A percentile compares a stretch with the other conserved stretches of the same genome.
Evolutionary conservation across 352 stramenopile species (phyloP).

Genomic region (Pythium phragmitis): DNA sequence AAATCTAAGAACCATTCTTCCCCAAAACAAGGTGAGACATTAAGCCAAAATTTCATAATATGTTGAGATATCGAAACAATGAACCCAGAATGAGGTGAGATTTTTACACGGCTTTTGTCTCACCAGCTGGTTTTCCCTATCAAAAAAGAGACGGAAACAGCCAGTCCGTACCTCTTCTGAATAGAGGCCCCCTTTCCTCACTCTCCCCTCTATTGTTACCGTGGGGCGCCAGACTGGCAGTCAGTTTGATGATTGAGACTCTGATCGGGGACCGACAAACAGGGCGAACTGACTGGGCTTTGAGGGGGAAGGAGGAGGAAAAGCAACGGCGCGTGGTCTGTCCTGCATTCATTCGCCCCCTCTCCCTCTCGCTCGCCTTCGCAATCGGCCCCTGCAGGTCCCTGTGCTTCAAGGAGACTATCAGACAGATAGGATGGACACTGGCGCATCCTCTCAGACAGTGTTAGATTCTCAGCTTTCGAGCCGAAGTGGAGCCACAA

Average conservation of each 20-base stretch:
- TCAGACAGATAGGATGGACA: slow-evolving; percentile 4
- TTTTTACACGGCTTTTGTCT: background rate
- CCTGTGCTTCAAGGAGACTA: background rate
- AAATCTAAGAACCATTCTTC: background rate
- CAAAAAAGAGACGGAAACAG: slow-evolving; percentile 12
- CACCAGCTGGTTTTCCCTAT: slow-evolving; percentile 7
- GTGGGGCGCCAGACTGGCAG: slow-evolving; percentile 9
- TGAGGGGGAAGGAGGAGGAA: no score
- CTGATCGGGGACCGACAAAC: slow-evolving; percentile 5
- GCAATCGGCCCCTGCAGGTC: no score
- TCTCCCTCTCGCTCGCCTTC: slow-evolving; percentile 20
- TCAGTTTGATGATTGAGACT: background rate
- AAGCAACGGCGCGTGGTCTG: no score
- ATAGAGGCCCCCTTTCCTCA: slow-evolving; percentile 12
- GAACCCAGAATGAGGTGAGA: slow-evolving; percentile 6
- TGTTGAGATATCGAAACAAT: background rate
- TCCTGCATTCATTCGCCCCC: background rate
- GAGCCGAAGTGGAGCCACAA: slow-evolving; percentile 6
- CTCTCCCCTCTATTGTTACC: slow-evolving; percentile 11
- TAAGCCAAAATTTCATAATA: background rate
- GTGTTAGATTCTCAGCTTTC: slow-evolving; percentile 2
- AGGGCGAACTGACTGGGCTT: slow-evolving; percentile 24
- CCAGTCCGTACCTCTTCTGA: slow-evolving; percentile 22
- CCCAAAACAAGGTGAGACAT: background rate
- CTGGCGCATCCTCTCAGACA: slow-evolving; percentile 2